A percentile compares a stretch with the other conserved stretches of the same genome.
Conservation (phyloP, 1,284 basidiomycete genomes). For the Pseudozyma sp. region DNA sequence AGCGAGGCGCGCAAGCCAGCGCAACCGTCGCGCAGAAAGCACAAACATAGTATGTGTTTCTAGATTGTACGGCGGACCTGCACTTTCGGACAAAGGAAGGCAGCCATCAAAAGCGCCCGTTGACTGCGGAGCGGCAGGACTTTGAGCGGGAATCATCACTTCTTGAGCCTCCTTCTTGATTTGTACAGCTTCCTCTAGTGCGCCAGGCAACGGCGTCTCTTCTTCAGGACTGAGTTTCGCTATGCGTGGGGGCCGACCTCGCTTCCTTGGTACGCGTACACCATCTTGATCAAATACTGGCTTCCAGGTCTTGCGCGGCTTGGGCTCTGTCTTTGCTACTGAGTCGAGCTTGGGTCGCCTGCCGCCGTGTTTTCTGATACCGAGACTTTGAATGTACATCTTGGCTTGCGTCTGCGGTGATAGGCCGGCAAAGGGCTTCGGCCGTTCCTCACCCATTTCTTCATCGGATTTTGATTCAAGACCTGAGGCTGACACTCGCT, state of each 20-base stretch:
- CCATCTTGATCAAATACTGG: constrained; percentile 12
- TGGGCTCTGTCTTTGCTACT: neutral
- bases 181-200: neutral
- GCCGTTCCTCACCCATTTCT: too few species aligned
- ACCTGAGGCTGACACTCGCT: too few species aligned
- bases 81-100: constrained; percentile 11
- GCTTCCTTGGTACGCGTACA: constrained; percentile 4
- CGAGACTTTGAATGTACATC: too few species aligned
- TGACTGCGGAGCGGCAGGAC: neutral
- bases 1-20: constrained; percentile 24
- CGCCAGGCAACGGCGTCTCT: neutral
- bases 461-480: too few species aligned
- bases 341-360: neutral
- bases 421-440: too few species aligned
- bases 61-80: constrained; percentile 5
- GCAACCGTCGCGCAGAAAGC: constrained; percentile 14
- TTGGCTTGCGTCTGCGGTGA: too few species aligned
- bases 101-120: constrained; percentile 2
- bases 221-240: neutral
- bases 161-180: constrained; percentile 15
- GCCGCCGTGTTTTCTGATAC: neutral
- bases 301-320: neutral
- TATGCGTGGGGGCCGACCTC: constrained; percentile 13
- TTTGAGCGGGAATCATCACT: too few species aligned
- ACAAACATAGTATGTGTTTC: constrained; percentile 42